These are phyloP conservation scores for Zygoascus bituminiphila DNA, from an alignment of 805 yeast genomes.

Conservation along the genomic window DNA sequence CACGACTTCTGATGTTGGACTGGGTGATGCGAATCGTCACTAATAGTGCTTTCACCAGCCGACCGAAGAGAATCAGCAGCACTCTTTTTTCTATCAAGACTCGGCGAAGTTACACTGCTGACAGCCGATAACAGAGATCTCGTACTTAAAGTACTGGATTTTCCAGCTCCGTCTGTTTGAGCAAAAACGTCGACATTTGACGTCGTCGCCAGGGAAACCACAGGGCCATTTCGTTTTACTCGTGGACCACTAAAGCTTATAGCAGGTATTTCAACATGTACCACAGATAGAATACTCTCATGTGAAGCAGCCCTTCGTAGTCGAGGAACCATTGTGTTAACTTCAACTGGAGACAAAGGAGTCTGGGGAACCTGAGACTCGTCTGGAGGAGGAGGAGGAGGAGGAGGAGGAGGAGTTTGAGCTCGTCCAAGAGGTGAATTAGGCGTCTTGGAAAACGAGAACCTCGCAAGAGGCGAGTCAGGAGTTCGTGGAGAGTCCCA, in stretches of 20 bases:
- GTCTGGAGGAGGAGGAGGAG: neutral
- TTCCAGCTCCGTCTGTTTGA: neutral
- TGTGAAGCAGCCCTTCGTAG: constrained; percentile 9
- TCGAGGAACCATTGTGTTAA: neutral
- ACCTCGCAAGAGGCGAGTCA: neutral
- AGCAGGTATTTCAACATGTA: neutral
- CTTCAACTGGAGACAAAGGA: neutral
- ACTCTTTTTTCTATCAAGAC: neutral
- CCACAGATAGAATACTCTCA: constrained; percentile 6
- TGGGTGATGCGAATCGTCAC: neutral
- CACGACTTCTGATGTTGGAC: neutral
- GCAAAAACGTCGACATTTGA: neutral
- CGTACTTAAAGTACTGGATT: neutral
- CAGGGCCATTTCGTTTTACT: too few relatives aligned
- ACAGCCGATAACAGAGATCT: neutral
- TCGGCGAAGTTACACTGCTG: neutral
- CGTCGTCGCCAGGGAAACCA: neutral
- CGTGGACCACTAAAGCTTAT: neutral
- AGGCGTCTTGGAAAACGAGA: neutral
- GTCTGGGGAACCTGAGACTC: neutral
- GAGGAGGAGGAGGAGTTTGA: neutral
- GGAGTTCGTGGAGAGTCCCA: neutral
- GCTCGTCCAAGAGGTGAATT: too few relatives aligned
- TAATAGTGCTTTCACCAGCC: neutral
- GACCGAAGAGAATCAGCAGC: constrained; percentile 2